A percentile compares a stretch with the other conserved stretches of the same genome.
Evolutionary conservation across 345 rosid genomes (phyloP).

Genomic region (Ricinus communis): DNA sequence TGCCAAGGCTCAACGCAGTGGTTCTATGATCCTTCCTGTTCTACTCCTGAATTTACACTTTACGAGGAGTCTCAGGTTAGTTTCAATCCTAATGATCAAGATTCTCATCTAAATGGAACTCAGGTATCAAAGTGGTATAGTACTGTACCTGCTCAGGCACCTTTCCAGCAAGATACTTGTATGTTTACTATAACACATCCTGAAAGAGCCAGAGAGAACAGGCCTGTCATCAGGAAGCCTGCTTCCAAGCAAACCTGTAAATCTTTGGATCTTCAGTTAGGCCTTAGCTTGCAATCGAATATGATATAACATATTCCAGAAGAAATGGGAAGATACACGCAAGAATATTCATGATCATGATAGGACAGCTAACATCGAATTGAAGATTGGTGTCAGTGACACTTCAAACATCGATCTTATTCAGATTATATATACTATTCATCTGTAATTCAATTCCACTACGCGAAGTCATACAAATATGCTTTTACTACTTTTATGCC

Average conservation of each 20-base stretch:
- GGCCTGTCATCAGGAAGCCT: slow-evolving; percentile 37
- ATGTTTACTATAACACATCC: slow-evolving; percentile 38
- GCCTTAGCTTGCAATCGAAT: slow-evolving; percentile 45
- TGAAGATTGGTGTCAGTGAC: too few relatives aligned
- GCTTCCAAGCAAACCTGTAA: slow-evolving; percentile 49
- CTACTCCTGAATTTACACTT: slow-evolving; percentile 31
- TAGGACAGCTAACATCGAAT: too few relatives aligned
- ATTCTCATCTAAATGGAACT: slow-evolving; percentile 18
- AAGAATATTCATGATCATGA: too few relatives aligned
- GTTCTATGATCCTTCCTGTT: slow-evolving; percentile 43
- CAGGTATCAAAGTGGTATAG: slow-evolving; percentile 24
- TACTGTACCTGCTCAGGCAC: slow-evolving; percentile 25
- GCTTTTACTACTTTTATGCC: neutral
- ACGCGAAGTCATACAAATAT: neutral
- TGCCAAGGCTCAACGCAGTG: slow-evolving; percentile 33
- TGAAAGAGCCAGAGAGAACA: slow-evolving; percentile 33
- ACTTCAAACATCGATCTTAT: too few relatives aligned
- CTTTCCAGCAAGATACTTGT: slow-evolving; percentile 33
- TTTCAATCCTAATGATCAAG: slow-evolving; percentile 44
- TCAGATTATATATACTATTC: neutral
- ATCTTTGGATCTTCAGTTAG: slow-evolving; percentile 72
- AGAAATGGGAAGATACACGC: too few relatives aligned
- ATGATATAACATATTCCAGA: slow-evolving; percentile 15
- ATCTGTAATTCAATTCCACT: neutral
- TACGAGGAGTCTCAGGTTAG: slow-evolving; percentile 67